Percentiles rank a stretch among this genome's conserved stretches.
phyloP scores from a whole-genome alignment of 202 grass and related monocot species.

The Schoenoplectus tabernaemontani region DNA sequence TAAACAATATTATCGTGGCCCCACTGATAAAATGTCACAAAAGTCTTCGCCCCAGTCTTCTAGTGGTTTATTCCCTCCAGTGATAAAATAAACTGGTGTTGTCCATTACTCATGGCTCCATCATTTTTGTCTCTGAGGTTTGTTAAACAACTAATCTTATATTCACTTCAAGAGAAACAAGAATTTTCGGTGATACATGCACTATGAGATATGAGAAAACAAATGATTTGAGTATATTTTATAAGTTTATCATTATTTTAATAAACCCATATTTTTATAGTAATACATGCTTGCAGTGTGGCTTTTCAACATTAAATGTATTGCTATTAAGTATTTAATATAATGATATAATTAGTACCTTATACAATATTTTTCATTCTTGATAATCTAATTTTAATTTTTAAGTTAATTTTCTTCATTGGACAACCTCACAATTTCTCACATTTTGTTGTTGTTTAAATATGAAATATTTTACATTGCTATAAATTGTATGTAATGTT shows the following conservation, averaged over 20 bases:
- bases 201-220: background rate
- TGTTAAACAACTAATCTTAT: background rate
- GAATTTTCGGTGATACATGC: background rate
- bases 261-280: background rate
- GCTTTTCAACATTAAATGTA: background rate
- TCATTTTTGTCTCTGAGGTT: background rate
- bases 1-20: background rate
- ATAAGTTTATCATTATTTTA: background rate
- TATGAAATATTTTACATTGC: background rate
- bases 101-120: background rate
- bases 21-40: slow-evolving; percentile 2
- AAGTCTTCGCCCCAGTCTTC: slow-evolving; percentile 24
- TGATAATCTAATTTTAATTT: background rate
- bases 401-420: background rate
- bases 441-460: background rate
- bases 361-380: too few relatives aligned
- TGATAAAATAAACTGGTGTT: background rate
- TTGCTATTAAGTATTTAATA: too few relatives aligned
- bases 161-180: too few relatives aligned
- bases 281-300: background rate
- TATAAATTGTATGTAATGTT: too few relatives aligned
- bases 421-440: background rate
- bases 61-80: background rate
- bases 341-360: too few relatives aligned
- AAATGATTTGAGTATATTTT: background rate